Percentiles rank a stretch among this genome's conserved stretches.
These are phyloP conservation scores for Gigaspora rosea DNA, from an alignment of 192 early-diverging fungal species.

Conservation along the genomic window DNA sequence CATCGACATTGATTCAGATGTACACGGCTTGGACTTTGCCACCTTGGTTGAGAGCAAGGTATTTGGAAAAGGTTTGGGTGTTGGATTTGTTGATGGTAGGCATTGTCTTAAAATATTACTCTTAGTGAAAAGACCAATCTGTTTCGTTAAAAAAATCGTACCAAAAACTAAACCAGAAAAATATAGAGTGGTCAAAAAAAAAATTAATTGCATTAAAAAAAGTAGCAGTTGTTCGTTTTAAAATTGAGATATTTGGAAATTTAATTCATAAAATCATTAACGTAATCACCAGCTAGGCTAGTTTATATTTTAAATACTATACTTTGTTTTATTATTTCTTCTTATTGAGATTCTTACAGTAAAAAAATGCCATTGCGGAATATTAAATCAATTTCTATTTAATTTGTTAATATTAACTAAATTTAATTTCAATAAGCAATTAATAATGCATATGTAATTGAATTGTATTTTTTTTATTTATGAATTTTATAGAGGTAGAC, in stretches of 20 bases:
- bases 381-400: no score
- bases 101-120: background rate
- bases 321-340: no score
- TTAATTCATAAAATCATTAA: no score
- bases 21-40: conserved; percentile 56
- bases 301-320: no score
- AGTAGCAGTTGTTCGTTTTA: background rate
- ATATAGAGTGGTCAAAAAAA: background rate
- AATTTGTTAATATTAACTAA: no score
- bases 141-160: background rate
- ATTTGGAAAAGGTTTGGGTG: conserved; percentile 44
- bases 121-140: background rate
- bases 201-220: background rate
- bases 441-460: no score
- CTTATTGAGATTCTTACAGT: no score
- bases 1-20: conserved; percentile 56
- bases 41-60: conserved; percentile 50
- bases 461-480: no score
- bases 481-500: no score
- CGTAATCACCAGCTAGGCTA: no score
- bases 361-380: no score
- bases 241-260: background rate
- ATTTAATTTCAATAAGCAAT: no score
- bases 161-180: background rate
- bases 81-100: background rate